phyloP scores from a whole-genome alignment of 495 filamentous ascomycete species.

The Cercophora newfieldiana region DNA sequence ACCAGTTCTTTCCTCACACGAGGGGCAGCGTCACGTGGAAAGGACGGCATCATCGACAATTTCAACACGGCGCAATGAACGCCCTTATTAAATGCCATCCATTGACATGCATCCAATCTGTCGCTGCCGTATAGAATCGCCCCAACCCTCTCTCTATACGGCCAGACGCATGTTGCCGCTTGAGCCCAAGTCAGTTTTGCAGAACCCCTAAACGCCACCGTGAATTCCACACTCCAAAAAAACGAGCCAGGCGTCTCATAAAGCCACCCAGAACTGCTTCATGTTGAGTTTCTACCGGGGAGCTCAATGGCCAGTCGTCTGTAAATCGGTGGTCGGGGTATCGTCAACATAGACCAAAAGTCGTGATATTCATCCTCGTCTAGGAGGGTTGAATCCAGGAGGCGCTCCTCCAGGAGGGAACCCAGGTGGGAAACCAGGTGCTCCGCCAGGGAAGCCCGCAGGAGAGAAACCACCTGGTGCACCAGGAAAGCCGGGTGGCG shows the following conservation, averaged over 20 bases:
- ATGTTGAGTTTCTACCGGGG: conserved; percentile 11
- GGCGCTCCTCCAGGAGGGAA: conserved; percentile 54
- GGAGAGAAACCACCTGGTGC: conserved; percentile 41
- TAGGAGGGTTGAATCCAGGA: conserved; percentile 67
- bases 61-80: background rate
- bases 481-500: conserved; percentile 62
- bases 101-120: conserved; percentile 10
- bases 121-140: background rate
- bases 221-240: conserved; percentile 23
- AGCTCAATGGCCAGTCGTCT: conserved; percentile 4
- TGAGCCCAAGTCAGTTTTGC: conserved; percentile 21
- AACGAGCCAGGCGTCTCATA: conserved; percentile 20
- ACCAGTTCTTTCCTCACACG: background rate
- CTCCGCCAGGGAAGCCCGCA: conserved; percentile 49
- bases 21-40: background rate
- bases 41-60: background rate
- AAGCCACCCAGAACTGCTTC: background rate
- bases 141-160: background rate
- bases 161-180: conserved; percentile 11
- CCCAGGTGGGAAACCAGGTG: conserved; percentile 52
- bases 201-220: conserved; percentile 34
- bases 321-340: conserved; percentile 18
- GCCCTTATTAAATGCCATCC: background rate
- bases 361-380: conserved; percentile 58
- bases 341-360: conserved; percentile 24